Conservation (phyloP, 306 rosid genomes). For the Rosa chinensis region DNA sequence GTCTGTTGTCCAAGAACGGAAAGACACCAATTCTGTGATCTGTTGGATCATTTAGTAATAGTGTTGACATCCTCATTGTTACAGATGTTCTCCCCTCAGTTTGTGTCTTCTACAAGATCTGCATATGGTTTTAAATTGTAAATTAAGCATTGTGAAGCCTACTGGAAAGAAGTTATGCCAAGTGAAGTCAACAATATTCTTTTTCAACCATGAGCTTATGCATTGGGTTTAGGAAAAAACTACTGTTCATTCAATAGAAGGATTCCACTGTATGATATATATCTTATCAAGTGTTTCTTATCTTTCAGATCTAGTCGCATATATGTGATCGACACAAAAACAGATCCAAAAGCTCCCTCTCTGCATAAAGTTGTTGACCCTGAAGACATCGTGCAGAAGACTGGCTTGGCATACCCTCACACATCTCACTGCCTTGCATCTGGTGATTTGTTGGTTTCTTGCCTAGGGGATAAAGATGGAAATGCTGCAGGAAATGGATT, state of each 20-base stretch:
- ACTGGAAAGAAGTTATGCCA: too few relatives aligned
- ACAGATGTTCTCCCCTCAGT: not conserved
- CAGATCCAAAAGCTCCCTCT: slow-evolving; percentile 77
- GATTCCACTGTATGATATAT: not conserved
- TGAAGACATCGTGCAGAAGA: slow-evolving; percentile 57
- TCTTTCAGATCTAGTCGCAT: slow-evolving; percentile 80
- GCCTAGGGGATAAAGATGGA: slow-evolving; percentile 90
- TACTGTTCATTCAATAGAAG: not conserved
- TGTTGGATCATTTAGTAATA: not conserved
- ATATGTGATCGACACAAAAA: slow-evolving; percentile 73
- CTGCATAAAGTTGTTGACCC: slow-evolving; percentile 83
- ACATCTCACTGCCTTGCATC: slow-evolving; percentile 98
- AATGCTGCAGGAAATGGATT: slow-evolving; percentile 86
- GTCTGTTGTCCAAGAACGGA: not conserved
- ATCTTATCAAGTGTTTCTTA: slow-evolving; percentile 13
- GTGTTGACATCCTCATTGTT: not conserved
- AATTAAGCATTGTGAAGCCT: not conserved
- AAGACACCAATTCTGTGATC: not conserved
- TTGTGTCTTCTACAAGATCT: not conserved
- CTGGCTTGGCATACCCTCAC: slow-evolving; percentile 94
- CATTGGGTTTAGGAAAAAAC: not conserved
- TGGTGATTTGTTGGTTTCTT: slow-evolving; percentile 87
- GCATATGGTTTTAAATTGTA: slow-evolving; percentile 1
- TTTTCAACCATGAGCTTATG: not conserved
- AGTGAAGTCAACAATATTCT: not conserved